These are phyloP conservation scores for Aspergillus flavus DNA, from an alignment of 2,329 filamentous ascomycete species.

Conservation along the genomic window DNA sequence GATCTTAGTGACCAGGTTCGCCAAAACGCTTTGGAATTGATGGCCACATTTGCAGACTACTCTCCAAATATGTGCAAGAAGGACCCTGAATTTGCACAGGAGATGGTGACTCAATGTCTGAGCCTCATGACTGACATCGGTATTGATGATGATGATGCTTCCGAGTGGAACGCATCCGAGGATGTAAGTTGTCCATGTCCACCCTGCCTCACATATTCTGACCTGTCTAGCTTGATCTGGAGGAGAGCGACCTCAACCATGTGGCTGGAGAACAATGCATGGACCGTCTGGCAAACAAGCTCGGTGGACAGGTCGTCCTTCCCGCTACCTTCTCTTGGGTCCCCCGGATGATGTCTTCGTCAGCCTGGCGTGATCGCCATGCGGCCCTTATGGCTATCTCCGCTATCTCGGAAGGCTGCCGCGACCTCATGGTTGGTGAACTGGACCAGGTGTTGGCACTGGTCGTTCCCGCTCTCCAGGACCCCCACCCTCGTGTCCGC, in stretches of 20 bases:
- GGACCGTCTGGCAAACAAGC: constrained; percentile 95
- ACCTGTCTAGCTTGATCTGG: constrained; percentile 72
- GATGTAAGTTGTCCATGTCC: constrained; percentile 64
- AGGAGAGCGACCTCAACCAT: constrained; percentile 96
- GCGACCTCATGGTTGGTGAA: constrained; percentile 93
- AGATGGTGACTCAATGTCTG: constrained; percentile 98
- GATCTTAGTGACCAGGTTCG: constrained; percentile 86
- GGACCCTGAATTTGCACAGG: constrained; percentile 84
- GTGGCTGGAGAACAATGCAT: constrained; percentile 98
- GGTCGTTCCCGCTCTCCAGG: constrained; percentile 87
- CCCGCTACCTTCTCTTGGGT: constrained; percentile 96
- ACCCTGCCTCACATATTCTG: not conserved
- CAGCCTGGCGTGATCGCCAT: constrained; percentile 91
- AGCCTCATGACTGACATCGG: constrained; percentile 98
- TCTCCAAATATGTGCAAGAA: constrained; percentile 94
- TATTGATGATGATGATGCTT: constrained; percentile 88
- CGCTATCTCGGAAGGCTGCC: constrained; percentile 95
- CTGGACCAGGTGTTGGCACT: constrained; percentile 91
- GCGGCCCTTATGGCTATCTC: constrained; percentile 98
- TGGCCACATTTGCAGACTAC: constrained; percentile 97
- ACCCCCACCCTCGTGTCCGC: constrained; percentile 88
- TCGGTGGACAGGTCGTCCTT: constrained; percentile 89
- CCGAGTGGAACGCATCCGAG: constrained; percentile 90
- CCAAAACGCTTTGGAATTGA: constrained; percentile 93
- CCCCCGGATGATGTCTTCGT: constrained; percentile 94